Conservation (phyloP, 352 stramenopile species). For the Hyaloperonospora brassicae region DNA sequence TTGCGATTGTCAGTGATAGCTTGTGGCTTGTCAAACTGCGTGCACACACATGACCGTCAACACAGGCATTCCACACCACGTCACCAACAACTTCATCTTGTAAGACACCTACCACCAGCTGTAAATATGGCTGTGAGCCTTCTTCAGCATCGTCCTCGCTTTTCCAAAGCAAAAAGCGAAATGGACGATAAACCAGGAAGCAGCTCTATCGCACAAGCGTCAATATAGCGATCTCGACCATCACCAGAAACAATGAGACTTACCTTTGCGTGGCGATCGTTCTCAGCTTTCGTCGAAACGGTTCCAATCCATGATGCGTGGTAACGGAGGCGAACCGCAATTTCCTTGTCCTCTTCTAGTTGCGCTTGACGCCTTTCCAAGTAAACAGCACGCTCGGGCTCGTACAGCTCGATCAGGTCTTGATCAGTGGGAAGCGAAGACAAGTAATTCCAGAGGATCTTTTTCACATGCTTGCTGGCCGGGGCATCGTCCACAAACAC, state of each 20-base stretch:
- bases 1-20: conserved; percentile 57
- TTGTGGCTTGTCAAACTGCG: conserved; percentile 56
- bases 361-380: conserved; percentile 36
- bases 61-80: conserved; percentile 1
- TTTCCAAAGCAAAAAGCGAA: conserved; percentile 79
- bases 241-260: neutral
- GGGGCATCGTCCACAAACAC: conserved; percentile 71
- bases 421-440: conserved; percentile 74
- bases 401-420: conserved; percentile 73
- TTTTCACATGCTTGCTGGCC: conserved; percentile 67
- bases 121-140: conserved; percentile 37
- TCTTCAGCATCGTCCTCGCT: conserved; percentile 60
- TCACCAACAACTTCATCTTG: neutral
- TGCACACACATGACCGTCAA: conserved; percentile 2
- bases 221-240: conserved; percentile 2
- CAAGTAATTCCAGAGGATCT: conserved; percentile 76
- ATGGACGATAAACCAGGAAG: conserved; percentile 58
- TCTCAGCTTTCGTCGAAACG: conserved; percentile 53
- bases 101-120: conserved; percentile 48
- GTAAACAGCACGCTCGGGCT: conserved; percentile 54
- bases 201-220: conserved; percentile 28
- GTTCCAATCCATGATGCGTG: conserved; percentile 63
- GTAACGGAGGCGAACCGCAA: conserved; percentile 43
- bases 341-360: conserved; percentile 43
- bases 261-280: conserved; percentile 66